Evolutionary conservation across 371 early-diverging fungal genomes (phyloP).

Genomic region (Lichtheimia hyalospora): DNA sequence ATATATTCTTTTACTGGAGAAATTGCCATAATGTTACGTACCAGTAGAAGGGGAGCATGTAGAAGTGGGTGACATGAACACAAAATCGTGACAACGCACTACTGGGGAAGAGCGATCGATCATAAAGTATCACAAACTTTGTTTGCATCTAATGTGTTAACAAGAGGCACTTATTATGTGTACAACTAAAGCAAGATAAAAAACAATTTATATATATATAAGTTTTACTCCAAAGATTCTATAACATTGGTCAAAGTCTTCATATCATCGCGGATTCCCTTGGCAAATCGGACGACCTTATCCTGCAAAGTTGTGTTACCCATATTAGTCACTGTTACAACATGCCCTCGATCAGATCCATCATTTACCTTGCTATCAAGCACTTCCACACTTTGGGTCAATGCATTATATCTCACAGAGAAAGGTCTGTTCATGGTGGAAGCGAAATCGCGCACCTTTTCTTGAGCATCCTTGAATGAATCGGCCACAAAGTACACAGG

Average conservation of each 20-base stretch:
- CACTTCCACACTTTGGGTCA: constrained; percentile 89
- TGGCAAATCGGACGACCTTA: constrained; percentile 77
- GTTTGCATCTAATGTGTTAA: too few relatives aligned
- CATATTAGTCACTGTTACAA: neutral
- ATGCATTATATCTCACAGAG: constrained; percentile 89
- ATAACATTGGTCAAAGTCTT: constrained; percentile 70
- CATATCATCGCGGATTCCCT: constrained; percentile 74
- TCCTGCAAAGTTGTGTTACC: constrained; percentile 32
- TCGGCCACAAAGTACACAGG: constrained; percentile 95
- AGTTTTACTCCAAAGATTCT: constrained; percentile 25
- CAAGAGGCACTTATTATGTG: too few relatives aligned
- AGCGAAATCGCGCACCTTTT: constrained; percentile 88
- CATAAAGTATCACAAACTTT: too few relatives aligned
- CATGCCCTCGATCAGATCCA: neutral
- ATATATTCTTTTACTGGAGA: too few relatives aligned
- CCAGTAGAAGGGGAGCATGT: too few relatives aligned
- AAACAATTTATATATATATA: too few relatives aligned
- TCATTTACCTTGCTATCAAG: constrained; percentile 65
- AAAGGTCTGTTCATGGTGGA: constrained; percentile 80
- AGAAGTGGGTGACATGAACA: too few relatives aligned
- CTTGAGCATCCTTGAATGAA: constrained; percentile 90
- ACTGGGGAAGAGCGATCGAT: too few relatives aligned
- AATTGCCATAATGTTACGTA: too few relatives aligned
- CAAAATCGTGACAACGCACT: too few relatives aligned
- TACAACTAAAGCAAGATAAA: too few relatives aligned